Conservation (phyloP, 2,329 filamentous ascomycete species). For the Cadophora luteo-olivacea region DNA sequence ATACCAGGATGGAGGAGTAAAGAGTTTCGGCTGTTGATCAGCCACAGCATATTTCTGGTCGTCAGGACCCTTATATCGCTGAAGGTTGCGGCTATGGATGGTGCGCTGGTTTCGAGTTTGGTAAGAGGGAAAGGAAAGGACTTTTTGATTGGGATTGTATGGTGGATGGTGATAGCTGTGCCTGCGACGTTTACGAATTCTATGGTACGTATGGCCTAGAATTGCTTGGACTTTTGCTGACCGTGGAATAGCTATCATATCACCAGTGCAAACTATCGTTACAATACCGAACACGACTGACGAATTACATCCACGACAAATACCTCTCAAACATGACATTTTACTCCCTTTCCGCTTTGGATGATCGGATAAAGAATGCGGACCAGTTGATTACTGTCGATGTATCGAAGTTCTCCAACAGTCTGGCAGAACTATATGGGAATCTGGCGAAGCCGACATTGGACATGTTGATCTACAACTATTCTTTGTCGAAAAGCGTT, state of each 20-base stretch:
- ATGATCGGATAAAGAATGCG: constrained; percentile 97
- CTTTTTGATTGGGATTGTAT: constrained; percentile 85
- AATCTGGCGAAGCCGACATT: constrained; percentile 94
- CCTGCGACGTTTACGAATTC: constrained; percentile 98
- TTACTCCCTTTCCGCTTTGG: constrained; percentile 92
- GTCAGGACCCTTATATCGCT: constrained; percentile 90
- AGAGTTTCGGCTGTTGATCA: constrained; percentile 83
- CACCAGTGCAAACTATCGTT: constrained; percentile 95
- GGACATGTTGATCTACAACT: constrained; percentile 97
- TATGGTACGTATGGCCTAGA: constrained; percentile 68
- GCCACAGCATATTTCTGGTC: constrained; percentile 92
- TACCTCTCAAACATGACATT: constrained; percentile 98
- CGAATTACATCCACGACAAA: constrained; percentile 93
- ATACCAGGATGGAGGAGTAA: constrained; percentile 90
- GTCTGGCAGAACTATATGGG: constrained; percentile 91
- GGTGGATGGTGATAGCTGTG: constrained; percentile 98
- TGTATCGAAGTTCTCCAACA: constrained; percentile 95
- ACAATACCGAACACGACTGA: constrained; percentile 90
- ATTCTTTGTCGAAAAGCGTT: constrained; percentile 91
- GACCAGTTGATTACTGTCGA: constrained; percentile 98
- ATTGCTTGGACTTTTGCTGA: constrained; percentile 23
- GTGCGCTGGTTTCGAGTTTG: constrained; percentile 87
- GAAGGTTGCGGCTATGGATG: constrained; percentile 96
- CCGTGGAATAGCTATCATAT: constrained; percentile 75
- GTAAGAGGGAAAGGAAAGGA: constrained; percentile 91